These are phyloP conservation scores for Vitis rupestris DNA, from an alignment of 164 flowering plant genomes.

Conservation along the genomic window DNA sequence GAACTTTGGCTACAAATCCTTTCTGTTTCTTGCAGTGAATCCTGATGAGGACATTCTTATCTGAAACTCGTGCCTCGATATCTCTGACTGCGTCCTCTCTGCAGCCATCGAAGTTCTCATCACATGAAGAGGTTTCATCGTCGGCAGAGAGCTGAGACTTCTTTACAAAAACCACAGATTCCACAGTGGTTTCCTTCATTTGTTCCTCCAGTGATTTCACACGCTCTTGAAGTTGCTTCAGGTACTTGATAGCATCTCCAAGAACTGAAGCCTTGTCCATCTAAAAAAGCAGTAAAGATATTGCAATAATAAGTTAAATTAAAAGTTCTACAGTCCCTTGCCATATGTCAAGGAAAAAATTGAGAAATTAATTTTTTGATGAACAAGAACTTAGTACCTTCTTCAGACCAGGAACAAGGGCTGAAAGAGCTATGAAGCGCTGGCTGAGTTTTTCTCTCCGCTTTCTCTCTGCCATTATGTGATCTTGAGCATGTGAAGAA, in stretches of 20 bases:
- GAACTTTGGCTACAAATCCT: conserved; percentile 22
- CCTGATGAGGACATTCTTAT: conserved; percentile 32
- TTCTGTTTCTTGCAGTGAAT: conserved; percentile 40
- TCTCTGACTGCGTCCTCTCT: conserved; percentile 25
- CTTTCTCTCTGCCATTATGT: conserved; percentile 50
- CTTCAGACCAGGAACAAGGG: conserved; percentile 52
- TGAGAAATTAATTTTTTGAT: neutral
- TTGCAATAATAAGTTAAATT: neutral
- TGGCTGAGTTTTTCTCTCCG: conserved; percentile 49
- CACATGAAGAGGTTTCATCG: conserved; percentile 46
- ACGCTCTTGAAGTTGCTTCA: conserved; percentile 77
- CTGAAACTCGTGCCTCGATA: conserved; percentile 34
- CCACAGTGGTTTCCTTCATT: conserved; percentile 48
- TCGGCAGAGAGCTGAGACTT: conserved; percentile 40
- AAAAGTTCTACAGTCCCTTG: no score
- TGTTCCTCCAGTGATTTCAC: conserved; percentile 70
- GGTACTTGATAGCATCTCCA: conserved; percentile 72
- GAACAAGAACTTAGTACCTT: conserved; percentile 25
- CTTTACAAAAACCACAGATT: conserved; percentile 62
- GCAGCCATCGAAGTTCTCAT: conserved; percentile 26
- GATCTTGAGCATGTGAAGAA: conserved; percentile 33
- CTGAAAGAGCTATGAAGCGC: conserved; percentile 46
- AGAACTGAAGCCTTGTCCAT: conserved; percentile 95
- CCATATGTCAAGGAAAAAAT: neutral
- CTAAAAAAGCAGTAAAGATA: conserved; percentile 27